Evolutionary conservation across 164 flowering plant genomes (phyloP).

Genomic region (Aristolochia contorta): DNA sequence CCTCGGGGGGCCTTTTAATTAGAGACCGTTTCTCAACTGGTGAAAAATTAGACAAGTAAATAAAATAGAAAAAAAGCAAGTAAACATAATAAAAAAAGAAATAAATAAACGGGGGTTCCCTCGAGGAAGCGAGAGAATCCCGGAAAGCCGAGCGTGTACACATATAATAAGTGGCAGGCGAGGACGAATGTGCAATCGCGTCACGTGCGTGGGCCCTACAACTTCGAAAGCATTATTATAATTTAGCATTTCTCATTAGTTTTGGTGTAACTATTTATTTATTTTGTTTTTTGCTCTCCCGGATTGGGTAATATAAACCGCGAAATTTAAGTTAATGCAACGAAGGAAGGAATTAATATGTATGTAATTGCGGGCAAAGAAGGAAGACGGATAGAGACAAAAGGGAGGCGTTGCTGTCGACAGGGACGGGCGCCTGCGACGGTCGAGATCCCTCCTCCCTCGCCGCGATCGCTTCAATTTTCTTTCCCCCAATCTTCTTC

Average conservation of each 20-base stretch:
- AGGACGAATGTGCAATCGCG: background rate
- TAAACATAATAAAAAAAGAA: too few species aligned
- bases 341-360: too few species aligned
- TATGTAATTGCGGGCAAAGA: too few species aligned
- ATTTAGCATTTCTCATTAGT: background rate
- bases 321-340: too few species aligned
- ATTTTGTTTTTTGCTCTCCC: too few species aligned
- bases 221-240: too few species aligned
- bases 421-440: constrained; percentile 18
- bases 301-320: too few species aligned
- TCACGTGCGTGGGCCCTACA: background rate
- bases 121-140: constrained; percentile 2
- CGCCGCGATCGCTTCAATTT: constrained; percentile 3
- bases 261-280: background rate
- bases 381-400: constrained; percentile 10
- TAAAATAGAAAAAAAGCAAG: too few species aligned
- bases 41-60: too few species aligned
- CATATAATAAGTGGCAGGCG: too few species aligned
- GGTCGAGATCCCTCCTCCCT: constrained; percentile 18
- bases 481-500: background rate
- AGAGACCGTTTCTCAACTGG: too few species aligned
- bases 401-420: constrained; percentile 16
- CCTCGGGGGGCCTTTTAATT: too few species aligned
- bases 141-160: constrained; percentile 5
- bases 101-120: background rate